Evolutionary conservation across 441 rosid genomes (phyloP).

Genomic region (Erodium texanum): DNA sequence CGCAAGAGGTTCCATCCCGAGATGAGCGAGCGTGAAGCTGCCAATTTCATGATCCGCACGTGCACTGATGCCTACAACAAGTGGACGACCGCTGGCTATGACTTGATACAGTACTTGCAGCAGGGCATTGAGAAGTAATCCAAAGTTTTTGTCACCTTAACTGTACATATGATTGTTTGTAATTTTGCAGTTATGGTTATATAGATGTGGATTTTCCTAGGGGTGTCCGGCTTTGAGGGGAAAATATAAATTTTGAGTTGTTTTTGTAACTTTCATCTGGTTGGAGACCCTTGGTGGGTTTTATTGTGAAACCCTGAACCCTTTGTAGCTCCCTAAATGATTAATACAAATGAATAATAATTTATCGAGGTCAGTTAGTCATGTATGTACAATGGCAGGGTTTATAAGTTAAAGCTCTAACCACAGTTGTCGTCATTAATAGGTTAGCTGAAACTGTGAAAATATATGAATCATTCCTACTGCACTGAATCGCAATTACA

Average conservation of each 20-base stretch:
- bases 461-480: too few species aligned
- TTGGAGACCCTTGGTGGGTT: neutral
- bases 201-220: neutral
- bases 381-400: too few species aligned
- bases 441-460: too few species aligned
- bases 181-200: neutral
- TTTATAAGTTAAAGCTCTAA: too few species aligned
- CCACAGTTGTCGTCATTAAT: too few species aligned
- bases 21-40: slow-evolving; percentile 97
- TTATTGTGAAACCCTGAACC: neutral
- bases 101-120: slow-evolving; percentile 89
- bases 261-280: neutral
- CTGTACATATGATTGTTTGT: neutral
- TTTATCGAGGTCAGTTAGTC: too few species aligned
- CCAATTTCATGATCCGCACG: slow-evolving; percentile 75
- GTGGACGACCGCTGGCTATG: slow-evolving; percentile 96
- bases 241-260: neutral
- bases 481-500: too few species aligned
- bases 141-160: neutral
- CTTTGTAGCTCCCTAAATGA: neutral
- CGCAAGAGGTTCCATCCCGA: slow-evolving; percentile 92
- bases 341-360: neutral
- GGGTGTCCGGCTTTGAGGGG: neutral
- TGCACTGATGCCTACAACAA: slow-evolving; percentile 95
- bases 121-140: slow-evolving; percentile 92